Evolutionary conservation across 73 alveolate species (phyloP), one percentile per base, ranked within the genome.

Genomic region (Paraurostyla sp.): DNA sequence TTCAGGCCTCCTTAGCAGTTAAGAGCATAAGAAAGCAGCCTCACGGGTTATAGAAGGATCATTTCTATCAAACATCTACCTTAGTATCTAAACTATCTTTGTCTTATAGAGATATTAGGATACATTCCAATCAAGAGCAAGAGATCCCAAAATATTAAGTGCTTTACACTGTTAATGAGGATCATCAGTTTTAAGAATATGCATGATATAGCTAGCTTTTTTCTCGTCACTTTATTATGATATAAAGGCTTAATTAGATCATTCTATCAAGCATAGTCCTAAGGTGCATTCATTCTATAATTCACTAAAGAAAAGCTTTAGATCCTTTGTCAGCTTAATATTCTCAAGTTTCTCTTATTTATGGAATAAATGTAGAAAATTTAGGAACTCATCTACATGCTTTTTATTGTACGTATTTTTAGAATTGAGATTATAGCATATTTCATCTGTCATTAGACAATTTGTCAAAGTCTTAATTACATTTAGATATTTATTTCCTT

Each of bases 41-140:
- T 83, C 84, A 36, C 76, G 60, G 16, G 85, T 62, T 23, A 63
- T 40, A 41, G 92, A 60, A 9, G 85, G 84, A 23, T 83, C 92
- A n/a, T 83, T 60, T 49, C 33, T 40, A 2, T 63, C 78, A 22
- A 83, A 42, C 49, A 83, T 32, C 25, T 63, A 13, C 33, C 43
- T 83, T 35, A 83, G 41, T 1, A 41, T 69, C 40, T 23, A 2
- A 4, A 83, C 41, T 20, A 63, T 4, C 43, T 63, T 52, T 7
- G 76, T 57, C 33, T 81, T 60, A 81, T 81, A 58, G 3, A 81
- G 81, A 36, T 42, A 40, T 58, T 60, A 59, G 48, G 76, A 82
- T 7, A 52, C 82, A 81, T 52, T 81, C 71, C 82, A 81, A 22
- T 81, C 69, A 18, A 22, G 35, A n/a, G 91, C 81, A 20, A 81